These are phyloP conservation scores for Myrica gale DNA, from an alignment of 306 rosid genomes.

Conservation along the genomic window DNA sequence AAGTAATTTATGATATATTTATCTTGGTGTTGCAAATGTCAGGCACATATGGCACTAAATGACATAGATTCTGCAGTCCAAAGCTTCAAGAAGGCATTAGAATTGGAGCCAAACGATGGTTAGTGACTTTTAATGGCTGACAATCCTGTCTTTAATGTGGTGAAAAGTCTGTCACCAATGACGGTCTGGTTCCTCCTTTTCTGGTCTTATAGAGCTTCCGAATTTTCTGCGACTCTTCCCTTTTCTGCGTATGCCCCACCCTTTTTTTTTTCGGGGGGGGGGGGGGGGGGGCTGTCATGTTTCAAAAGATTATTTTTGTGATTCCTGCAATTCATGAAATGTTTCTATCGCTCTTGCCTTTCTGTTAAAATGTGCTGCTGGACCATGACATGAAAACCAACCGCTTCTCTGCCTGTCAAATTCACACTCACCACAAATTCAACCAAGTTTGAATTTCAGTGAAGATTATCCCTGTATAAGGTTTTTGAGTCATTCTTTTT, in stretches of 20 bases:
- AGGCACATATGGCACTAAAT: slow-evolving; percentile 52
- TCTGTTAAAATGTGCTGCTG: background rate
- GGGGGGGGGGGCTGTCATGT: background rate
- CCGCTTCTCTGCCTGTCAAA: background rate
- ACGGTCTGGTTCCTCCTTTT: background rate
- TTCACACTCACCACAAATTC: background rate
- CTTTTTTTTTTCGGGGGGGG: background rate
- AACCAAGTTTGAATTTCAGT: background rate
- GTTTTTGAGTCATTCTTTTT: background rate
- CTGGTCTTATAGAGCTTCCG: background rate
- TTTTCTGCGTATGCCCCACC: background rate
- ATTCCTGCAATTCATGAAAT: background rate
- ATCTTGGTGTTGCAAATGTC: slow-evolving; percentile 20
- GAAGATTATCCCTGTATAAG: background rate
- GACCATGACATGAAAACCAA: background rate
- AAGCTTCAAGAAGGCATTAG: slow-evolving; percentile 51
- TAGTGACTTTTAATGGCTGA: slow-evolving; percentile 19
- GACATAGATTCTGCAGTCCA: slow-evolving; percentile 51
- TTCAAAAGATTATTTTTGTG: background rate
- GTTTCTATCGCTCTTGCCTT: background rate
- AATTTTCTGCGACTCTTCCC: too few species aligned
- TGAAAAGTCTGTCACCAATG: background rate
- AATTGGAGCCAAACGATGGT: slow-evolving; percentile 62
- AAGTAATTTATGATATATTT: slow-evolving; percentile 16
- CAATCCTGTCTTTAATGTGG: slow-evolving; percentile 1